Conservation (phyloP, 2,329 filamentous ascomycete species). For the Trichoderma simmonsii region DNA sequence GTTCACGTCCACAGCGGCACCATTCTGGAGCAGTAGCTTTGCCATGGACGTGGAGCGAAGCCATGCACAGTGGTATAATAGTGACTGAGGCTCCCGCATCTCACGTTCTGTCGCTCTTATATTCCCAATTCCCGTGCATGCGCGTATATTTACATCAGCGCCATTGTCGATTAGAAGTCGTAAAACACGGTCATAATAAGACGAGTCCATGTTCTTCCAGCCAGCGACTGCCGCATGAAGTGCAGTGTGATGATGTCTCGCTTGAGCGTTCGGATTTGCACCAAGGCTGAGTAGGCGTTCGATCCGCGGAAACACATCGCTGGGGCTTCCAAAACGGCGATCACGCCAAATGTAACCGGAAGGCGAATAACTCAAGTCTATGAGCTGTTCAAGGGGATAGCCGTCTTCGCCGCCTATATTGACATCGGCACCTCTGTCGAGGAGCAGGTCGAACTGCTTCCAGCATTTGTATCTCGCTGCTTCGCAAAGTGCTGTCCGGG, state of each 20-base stretch:
- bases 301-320: not conserved
- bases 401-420: not conserved
- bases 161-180: not conserved
- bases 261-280: not conserved
- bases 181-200: not conserved
- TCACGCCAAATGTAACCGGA: no score
- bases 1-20: not conserved
- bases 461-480: not conserved
- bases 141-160: not conserved
- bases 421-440: not conserved
- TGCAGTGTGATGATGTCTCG: not conserved
- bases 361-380: not conserved
- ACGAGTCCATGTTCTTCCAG: rapidly evolving
- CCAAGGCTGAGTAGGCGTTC: not conserved
- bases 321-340: not conserved
- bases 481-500: not conserved
- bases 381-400: not conserved
- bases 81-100: not conserved
- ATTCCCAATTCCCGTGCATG: not conserved
- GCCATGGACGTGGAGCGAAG: not conserved
- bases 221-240: not conserved
- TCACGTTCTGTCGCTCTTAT: not conserved
- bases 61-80: not conserved
- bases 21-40: not conserved
- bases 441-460: not conserved